Evolutionary conservation across 2,329 filamentous ascomycete species (phyloP), one percentile per base, ranked within the genome.

Genomic region (Pyrenochaeta sp.): DNA sequence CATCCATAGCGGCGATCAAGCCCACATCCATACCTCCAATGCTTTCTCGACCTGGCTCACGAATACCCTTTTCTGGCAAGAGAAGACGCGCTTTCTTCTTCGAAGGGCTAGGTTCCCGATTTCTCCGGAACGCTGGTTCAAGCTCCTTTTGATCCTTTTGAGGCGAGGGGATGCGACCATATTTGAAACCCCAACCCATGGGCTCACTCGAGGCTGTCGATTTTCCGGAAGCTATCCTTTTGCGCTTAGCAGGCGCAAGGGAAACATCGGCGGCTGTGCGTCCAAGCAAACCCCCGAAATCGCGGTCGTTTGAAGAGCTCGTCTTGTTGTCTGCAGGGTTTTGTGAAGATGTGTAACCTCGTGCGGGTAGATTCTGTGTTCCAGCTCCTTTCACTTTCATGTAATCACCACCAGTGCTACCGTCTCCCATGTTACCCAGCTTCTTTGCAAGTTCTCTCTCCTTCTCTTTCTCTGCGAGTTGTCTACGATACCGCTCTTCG

Each of bases 401-500:
- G 68, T 92, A 92, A 48, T 90, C 86, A 32, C 78, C 81, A 2
- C 88, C 88, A 0, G 86, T 80, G 5, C 85, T 85, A 28, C 53
- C 58, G 35, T 75, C 80, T 7, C 87, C 87, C 45, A 85, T 74
- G 36, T 81, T 74, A 7, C 82, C 83, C 2, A 94, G 76, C 55
- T 83, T 83, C 64, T 82, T 84, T 53, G 85, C 87, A 35, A 94
- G 80, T 17, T 89, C 85, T 14, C 84, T 77, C 67, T 93, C 89
- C 61, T 82, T 86, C 68, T 92, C 87, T 57, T 84, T 81, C 10
- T 81, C 81, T 5, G 83, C 81, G 5, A 91, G 74, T 3, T 81
- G 80, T 43, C 84, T 80, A 51, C 84, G 85, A 54, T 89, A 71
- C 13, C 82, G 81, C 51, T 91, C 88, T 37, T 84, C 82, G 46